Evolutionary conservation across 495 filamentous ascomycete species (phyloP).

Genomic region (Penicillium desertorum): DNA sequence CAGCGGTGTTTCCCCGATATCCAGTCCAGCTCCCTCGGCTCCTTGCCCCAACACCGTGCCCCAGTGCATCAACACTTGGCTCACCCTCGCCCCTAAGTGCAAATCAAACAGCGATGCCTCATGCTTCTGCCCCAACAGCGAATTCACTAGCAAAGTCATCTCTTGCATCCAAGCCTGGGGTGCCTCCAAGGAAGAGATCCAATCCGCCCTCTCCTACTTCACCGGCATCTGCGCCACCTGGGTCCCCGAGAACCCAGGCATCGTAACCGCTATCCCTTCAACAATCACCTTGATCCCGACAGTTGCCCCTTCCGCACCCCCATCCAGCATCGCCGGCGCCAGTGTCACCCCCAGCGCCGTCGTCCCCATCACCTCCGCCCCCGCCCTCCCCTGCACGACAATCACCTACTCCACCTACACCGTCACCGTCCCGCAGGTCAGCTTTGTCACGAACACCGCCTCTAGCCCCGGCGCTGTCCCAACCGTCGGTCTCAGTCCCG

Average conservation of each 20-base stretch:
- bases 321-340: conserved; percentile 28
- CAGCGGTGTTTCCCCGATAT: conserved; percentile 18
- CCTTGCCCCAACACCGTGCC: conserved; percentile 74
- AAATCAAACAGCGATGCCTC: conserved; percentile 74
- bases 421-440: conserved; percentile 71
- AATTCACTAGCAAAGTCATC: conserved; percentile 78
- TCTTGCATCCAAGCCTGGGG: conserved; percentile 79
- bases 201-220: conserved; percentile 76
- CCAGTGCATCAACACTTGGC: conserved; percentile 91
- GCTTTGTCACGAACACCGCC: conserved; percentile 59
- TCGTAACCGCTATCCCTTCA: conserved; percentile 69
- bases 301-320: conserved; percentile 19
- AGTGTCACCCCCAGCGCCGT: conserved; percentile 16
- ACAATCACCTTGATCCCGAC: conserved; percentile 59
- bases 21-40: conserved; percentile 30
- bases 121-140: conserved; percentile 83
- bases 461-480: conserved; percentile 49
- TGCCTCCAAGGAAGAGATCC: conserved; percentile 61
- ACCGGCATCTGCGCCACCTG: conserved; percentile 84
- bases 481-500: conserved; percentile 40
- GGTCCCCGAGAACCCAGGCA: conserved; percentile 75
- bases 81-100: conserved; percentile 67
- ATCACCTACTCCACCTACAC: conserved; percentile 62
- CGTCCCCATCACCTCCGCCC: conserved; percentile 36
- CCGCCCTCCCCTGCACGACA: conserved; percentile 56